Conservation (phyloP, 306 rosid species). For the Fagus crenata region DNA sequence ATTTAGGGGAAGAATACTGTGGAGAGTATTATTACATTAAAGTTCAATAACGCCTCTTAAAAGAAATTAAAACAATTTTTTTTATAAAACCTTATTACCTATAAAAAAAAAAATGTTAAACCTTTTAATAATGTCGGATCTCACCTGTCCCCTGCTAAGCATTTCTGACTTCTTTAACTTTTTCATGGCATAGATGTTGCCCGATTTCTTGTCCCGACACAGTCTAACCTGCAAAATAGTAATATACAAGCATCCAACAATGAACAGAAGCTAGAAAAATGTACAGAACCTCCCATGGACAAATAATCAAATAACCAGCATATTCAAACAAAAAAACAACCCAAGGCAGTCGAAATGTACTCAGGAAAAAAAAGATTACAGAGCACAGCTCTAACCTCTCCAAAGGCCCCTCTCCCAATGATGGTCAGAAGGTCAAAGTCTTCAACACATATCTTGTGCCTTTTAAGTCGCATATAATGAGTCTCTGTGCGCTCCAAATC, state of each 20-base stretch:
- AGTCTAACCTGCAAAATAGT: constrained; percentile 44
- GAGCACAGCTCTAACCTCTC: constrained; percentile 62
- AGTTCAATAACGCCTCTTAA: background rate
- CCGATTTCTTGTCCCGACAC: constrained; percentile 60
- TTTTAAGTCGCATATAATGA: constrained; percentile 70
- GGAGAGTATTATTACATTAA: background rate
- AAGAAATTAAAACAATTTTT: background rate
- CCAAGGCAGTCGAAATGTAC: background rate
- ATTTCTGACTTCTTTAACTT: constrained; percentile 65
- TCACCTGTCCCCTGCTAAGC: constrained; percentile 70
- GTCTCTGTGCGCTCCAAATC: constrained; percentile 93
- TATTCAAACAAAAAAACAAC: background rate
- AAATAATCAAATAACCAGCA: constrained; percentile 18
- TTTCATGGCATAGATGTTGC: constrained; percentile 62
- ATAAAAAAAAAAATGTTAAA: background rate
- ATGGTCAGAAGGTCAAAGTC: constrained; percentile 86
- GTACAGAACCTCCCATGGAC: background rate
- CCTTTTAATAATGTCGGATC: background rate
- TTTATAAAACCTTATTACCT: too few species aligned
- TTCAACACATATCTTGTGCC: constrained; percentile 86
- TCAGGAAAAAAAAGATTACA: background rate
- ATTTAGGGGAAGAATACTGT: background rate
- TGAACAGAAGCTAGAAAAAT: constrained; percentile 11
- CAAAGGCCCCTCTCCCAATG: constrained; percentile 97
- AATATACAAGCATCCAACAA: constrained; percentile 14